phyloP scores from a whole-genome alignment of 2,329 filamentous ascomycete genomes.

The Amesomyces nigricolor region DNA sequence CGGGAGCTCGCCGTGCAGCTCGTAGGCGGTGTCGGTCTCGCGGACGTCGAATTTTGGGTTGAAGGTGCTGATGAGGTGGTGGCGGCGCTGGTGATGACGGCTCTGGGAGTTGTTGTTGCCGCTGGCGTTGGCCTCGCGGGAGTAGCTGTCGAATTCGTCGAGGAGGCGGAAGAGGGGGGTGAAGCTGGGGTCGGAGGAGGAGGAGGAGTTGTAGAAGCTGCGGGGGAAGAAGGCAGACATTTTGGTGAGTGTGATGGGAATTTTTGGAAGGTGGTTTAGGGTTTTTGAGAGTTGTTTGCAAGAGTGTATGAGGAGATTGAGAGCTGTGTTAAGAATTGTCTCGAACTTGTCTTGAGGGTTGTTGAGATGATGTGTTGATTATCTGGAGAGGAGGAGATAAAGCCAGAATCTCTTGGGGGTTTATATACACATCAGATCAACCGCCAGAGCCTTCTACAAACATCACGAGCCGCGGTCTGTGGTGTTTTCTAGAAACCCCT shows the following conservation, averaged over 20 bases:
- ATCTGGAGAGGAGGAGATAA: background rate
- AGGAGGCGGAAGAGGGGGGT: constrained; percentile 58
- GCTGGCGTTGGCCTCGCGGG: constrained; percentile 32
- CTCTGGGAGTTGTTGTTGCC: no score
- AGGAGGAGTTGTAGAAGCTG: constrained; percentile 37
- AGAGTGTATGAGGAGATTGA: background rate
- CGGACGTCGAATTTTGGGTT: constrained; percentile 73
- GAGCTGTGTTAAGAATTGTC: no score
- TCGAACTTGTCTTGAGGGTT: background rate
- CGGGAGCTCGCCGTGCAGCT: constrained; percentile 75
- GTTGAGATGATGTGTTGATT: background rate
- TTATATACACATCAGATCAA: background rate
- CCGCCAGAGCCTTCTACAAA: constrained; percentile 5
- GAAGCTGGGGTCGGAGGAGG: constrained; percentile 42
- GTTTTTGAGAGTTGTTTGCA: background rate
- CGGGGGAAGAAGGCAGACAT: constrained; percentile 53
- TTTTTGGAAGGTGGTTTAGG: constrained; percentile 4
- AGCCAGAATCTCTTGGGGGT: background rate
- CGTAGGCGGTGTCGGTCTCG: constrained; percentile 62
- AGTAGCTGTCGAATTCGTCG: constrained; percentile 57
- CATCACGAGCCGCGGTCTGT: constrained; percentile 2
- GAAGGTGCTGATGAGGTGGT: constrained; percentile 49
- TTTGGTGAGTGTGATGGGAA: constrained; percentile 33
- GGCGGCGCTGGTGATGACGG: constrained; percentile 21
- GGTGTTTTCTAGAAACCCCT: background rate